Evolutionary conservation across 192 early-diverging fungal genomes (phyloP), one percentile per base, ranked within the genome.

Genomic region (Linnemannia hyalina): DNA sequence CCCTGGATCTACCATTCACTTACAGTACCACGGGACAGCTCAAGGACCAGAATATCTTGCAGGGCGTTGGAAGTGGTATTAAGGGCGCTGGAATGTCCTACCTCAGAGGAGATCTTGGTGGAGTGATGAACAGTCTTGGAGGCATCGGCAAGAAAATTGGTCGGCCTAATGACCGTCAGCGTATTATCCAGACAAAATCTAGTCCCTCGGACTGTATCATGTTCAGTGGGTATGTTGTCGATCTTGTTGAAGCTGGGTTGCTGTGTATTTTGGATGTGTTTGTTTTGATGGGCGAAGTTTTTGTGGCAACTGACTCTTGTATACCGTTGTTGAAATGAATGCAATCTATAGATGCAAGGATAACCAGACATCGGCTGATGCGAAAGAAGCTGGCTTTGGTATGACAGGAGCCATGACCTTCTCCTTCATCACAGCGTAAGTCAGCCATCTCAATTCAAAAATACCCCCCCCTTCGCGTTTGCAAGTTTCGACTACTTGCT

Each of bases 341-440:
- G 9, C 8, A 10, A 32, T 32, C 4, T 47, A 73, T 78, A 92
- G 91, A 40, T 97, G 96, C 81, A 95, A 94, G 74, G 96, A 97
- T 77, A 90, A 91, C 72, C 95, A 97, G 82, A 97, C 96, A n/a
- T 95, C 95, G 29, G 95, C 95, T 13, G 96, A 97, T 89, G 89
- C 95, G 40, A 89, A 91, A 60, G 90, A 93, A 29, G 90, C 89
- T 32, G 91, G 89, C 29, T 86, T 81, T 47, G 78, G 83, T 15
- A 91, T 92, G 81, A 95, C 94, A 1, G 95, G 95, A 42, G 95
- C 95, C 26, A 95, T 96, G 94, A 93, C 93, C 49, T 91, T 95
- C 68, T 94, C 96, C 0, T 94, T 97, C 26, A 92, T 92, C 38
- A 89, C 89, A 47, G 91, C 88, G 89, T 89, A 68, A 57, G 73